Evolutionary conservation across 2,329 filamentous ascomycete species (phyloP).

Genomic region (Phaeophleospora eucalypticola): DNA sequence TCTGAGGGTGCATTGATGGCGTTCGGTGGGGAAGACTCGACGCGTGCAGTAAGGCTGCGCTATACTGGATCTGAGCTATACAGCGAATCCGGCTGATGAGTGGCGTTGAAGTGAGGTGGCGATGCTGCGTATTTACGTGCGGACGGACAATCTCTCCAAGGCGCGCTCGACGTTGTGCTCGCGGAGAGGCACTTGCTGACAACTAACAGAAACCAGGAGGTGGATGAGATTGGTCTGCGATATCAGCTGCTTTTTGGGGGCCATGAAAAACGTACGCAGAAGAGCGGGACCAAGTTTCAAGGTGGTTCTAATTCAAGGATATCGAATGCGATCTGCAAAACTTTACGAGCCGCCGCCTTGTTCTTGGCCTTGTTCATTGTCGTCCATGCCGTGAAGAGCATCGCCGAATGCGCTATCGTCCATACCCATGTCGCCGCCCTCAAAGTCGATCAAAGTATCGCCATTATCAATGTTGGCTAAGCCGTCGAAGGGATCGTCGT

Average conservation of each 20-base stretch:
- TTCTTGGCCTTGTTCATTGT: slow-evolving; percentile 16
- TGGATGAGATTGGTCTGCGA: too few species aligned
- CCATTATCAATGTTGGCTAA: slow-evolving; percentile 50
- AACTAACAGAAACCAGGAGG: too few species aligned
- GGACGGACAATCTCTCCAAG: neutral
- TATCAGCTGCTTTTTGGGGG: too few species aligned
- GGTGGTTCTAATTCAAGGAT: neutral
- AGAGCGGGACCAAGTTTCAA: too few species aligned
- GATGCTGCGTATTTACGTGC: too few species aligned
- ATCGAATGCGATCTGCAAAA: slow-evolving; percentile 3
- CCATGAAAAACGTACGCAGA: too few species aligned
- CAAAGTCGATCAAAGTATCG: slow-evolving; percentile 43
- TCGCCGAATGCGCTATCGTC: slow-evolving; percentile 81
- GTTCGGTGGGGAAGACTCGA: neutral
- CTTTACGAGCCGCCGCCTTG: slow-evolving; percentile 8
- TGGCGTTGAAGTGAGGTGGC: neutral
- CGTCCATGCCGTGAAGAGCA: slow-evolving; percentile 64
- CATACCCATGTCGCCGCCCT: slow-evolving; percentile 52
- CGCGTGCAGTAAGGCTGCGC: neutral
- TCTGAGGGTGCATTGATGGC: too few species aligned
- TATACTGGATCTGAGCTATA: neutral
- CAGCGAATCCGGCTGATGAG: neutral
- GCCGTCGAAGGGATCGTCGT: slow-evolving; percentile 27
- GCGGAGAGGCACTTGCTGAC: neutral
- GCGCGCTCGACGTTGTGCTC: neutral